A percentile compares a stretch with the other conserved stretches of the same genome.
phyloP scores from a whole-genome alignment of 768 basidiomycete species.

The Phylloporus sp. region DNA sequence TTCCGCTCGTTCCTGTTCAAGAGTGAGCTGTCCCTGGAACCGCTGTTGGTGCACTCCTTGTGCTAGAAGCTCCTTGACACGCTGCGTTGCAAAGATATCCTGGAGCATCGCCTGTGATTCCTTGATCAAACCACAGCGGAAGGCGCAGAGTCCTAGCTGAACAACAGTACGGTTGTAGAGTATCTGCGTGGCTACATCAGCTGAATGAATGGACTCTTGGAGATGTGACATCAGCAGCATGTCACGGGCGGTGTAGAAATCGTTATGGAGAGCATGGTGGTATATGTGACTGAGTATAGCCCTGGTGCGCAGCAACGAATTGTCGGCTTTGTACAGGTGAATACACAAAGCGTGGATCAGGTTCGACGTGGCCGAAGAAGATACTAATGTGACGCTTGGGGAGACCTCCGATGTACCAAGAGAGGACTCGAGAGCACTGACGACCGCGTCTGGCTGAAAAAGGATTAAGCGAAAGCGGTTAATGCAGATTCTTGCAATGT shows the following conservation, averaged over 20 bases:
- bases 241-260: conserved; percentile 94
- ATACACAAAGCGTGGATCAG: conserved; percentile 88
- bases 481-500: neutral
- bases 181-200: conserved; percentile 96
- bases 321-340: conserved; percentile 87
- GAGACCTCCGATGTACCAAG: conserved; percentile 53
- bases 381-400: conserved; percentile 56
- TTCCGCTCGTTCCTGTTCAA: conserved; percentile 96
- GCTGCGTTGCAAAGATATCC: conserved; percentile 94
- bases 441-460: conserved; percentile 82
- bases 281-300: conserved; percentile 98
- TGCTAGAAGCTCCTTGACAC: conserved; percentile 94
- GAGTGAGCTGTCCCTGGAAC: conserved; percentile 71
- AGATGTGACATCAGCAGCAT: conserved; percentile 99
- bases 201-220: conserved; percentile 93
- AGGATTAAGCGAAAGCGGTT: conserved; percentile 4
- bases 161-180: conserved; percentile 97
- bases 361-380: conserved; percentile 54
- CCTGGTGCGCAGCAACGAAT: conserved; percentile 88
- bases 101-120: conserved; percentile 90
- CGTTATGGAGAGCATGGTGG: conserved; percentile 93
- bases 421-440: conserved; percentile 80
- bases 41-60: conserved; percentile 94
- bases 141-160: conserved; percentile 94
- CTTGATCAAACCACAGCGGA: conserved; percentile 90